These are phyloP conservation scores for Flaveria sonorensis DNA, from an alignment of 129 eudicot genomes.

Conservation along the genomic window DNA sequence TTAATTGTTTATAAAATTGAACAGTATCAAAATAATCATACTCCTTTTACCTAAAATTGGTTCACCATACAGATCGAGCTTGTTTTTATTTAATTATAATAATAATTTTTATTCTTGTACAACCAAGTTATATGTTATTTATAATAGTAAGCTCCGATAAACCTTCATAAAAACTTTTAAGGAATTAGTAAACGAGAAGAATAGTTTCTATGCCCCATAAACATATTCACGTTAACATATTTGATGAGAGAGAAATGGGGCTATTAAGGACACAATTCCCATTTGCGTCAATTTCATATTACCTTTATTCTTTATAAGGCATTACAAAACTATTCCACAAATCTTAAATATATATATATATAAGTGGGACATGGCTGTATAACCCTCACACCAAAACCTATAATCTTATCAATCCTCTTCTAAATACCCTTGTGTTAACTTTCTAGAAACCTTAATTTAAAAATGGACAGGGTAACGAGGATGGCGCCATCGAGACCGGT, in stretches of 20 bases:
- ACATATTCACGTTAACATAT: constrained; percentile 11
- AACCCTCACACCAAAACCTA: constrained; percentile 31
- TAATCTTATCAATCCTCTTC: constrained; percentile 15
- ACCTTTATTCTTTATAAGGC: constrained; percentile 29
- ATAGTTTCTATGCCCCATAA: constrained; percentile 15
- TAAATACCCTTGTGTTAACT: background rate
- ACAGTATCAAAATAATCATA: background rate
- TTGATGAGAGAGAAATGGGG: constrained; percentile 28
- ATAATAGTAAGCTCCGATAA: background rate
- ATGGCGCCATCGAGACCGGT: constrained; percentile 70
- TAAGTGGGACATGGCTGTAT: constrained; percentile 30
- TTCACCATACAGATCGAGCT: background rate
- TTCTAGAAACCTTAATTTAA: background rate
- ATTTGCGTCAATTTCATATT: constrained; percentile 19
- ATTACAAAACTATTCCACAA: constrained; percentile 26
- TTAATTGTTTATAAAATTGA: too few species aligned
- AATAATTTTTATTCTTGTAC: background rate
- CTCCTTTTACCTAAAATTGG: constrained; percentile 9
- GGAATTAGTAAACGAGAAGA: background rate
- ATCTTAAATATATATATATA: constrained; percentile 43
- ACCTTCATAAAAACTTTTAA: background rate
- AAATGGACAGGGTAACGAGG: constrained; percentile 61
- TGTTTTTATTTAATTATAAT: background rate
- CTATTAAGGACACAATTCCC: constrained; percentile 33
- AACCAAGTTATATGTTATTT: background rate